Evolutionary conservation across 1,284 basidiomycete genomes (phyloP).

Genomic region (Violaceomyces palustris): DNA sequence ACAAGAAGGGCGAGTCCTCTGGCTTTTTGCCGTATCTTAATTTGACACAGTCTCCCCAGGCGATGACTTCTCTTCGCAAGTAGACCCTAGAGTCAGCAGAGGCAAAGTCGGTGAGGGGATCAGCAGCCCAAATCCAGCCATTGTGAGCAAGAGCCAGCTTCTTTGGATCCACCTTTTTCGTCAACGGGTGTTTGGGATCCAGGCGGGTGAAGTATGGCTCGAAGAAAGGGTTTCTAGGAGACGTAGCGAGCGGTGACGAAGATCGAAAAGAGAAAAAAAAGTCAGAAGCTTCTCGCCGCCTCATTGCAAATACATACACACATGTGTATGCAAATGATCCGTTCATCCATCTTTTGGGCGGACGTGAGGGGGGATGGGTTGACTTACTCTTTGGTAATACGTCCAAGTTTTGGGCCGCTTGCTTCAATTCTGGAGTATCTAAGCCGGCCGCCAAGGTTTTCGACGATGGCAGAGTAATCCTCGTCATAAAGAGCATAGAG

Average conservation of each 20-base stretch:
- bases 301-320: too few relatives aligned
- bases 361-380: too few relatives aligned
- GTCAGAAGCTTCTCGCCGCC: too few relatives aligned
- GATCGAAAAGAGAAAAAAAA: constrained; percentile 1
- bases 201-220: constrained; percentile 47
- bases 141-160: constrained; percentile 82
- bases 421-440: constrained; percentile 37
- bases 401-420: constrained; percentile 38
- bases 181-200: constrained; percentile 31
- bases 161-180: constrained; percentile 59
- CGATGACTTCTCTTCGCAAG: constrained; percentile 89
- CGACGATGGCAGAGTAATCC: constrained; percentile 35
- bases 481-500: constrained; percentile 40
- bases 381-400: constrained; percentile 18
- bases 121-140: constrained; percentile 97
- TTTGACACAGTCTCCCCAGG: constrained; percentile 97
- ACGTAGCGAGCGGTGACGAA: neutral
- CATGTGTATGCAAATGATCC: too few relatives aligned
- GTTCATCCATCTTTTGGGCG: too few relatives aligned
- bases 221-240: constrained; percentile 32
- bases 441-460: constrained; percentile 37
- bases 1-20: constrained; percentile 82
- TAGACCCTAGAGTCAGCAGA: constrained; percentile 93
- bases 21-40: constrained; percentile 68
- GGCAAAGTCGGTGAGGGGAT: constrained; percentile 91